A percentile compares a stretch with the other conserved stretches of the same genome.
Conservation (phyloP, 768 basidiomycete genomes). For the Ramaria sp. region DNA sequence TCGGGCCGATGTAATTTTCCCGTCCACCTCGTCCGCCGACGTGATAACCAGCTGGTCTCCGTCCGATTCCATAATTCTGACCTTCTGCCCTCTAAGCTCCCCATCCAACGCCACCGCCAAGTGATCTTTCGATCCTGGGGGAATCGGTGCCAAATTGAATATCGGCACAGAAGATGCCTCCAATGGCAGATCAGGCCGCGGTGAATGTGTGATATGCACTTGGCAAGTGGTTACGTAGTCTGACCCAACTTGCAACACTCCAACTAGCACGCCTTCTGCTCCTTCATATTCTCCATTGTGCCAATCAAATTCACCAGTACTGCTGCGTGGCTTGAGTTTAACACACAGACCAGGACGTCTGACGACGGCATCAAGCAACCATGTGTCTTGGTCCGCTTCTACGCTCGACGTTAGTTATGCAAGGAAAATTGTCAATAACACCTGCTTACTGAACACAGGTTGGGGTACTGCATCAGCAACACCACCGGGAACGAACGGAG, state of each 20-base stretch:
- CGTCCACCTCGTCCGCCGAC: conserved; percentile 1
- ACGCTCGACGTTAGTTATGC: conserved; percentile 13
- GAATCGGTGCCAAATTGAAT: conserved; percentile 30
- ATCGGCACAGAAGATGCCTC: conserved; percentile 28
- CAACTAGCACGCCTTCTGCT: conserved; percentile 18
- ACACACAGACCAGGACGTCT: conserved; percentile 9
- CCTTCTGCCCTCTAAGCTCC: conserved; percentile 4
- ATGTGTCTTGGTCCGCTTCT: conserved; percentile 20
- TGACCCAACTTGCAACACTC: conserved; percentile 18
- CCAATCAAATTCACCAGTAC: conserved; percentile 16
- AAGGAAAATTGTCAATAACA: conserved; percentile 18
- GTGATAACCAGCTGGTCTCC: conserved; percentile 2
- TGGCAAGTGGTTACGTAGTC: conserved; percentile 19
- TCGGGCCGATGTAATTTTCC: neutral
- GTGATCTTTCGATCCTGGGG: conserved; percentile 29
- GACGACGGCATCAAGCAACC: conserved; percentile 16
- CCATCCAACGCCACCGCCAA: conserved; percentile 36
- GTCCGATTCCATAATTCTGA: neutral
- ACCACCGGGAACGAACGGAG: conserved; percentile 6
- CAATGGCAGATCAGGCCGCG: conserved; percentile 18
- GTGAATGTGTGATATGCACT: conserved; percentile 20
- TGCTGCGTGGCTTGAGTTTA: conserved; percentile 13
- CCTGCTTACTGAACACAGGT: neutral
- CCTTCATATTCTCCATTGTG: conserved; percentile 23
- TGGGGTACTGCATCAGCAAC: conserved; percentile 1